Evolutionary conservation across 2,329 filamentous ascomycete species (phyloP), one percentile per base, ranked within the genome.

Genomic region (Cercospora sojina): DNA sequence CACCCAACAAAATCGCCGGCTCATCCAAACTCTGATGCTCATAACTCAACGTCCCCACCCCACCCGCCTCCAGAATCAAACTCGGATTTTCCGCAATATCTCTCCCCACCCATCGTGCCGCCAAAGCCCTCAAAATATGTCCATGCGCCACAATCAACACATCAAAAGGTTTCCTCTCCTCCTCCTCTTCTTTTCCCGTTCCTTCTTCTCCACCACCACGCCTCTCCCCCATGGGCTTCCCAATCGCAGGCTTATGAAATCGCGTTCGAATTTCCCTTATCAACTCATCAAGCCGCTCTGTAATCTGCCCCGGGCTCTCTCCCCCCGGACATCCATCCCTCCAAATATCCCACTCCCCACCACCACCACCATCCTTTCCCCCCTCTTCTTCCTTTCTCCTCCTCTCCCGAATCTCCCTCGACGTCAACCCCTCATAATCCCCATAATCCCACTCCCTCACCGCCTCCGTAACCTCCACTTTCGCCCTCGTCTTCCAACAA

Each of bases 321-420:
- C 93, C 93, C 2, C 90, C 91, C 0, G 90, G 90, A 80, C 93
- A 96, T 0, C 92, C 92, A 77, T 96, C 91, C 20, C 83, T 83
- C 92, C 92, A 96, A 68, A 96, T 96, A 81, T 95, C 90, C 92
- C 92, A 96, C 67, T 80, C 82, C 59, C 86, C 85, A n/a, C n/a
- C n/a, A n/a, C n/a, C n/a, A n/a, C n/a, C n/a, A n/a, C n/a, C n/a
- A 71, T 81, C 64, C 0, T 43, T 47, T 20, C n/a, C n/a, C 9
- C 20, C 1, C 0, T n/a, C 41, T 8, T 79, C 77, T 64, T 80
- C 70, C 68, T 80, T 77, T 65, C 86, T 80, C 65, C 86, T 80
- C 67, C 78, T 70, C 29, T 77, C 74, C 13, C 79, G 77, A 59
- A 89, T 88, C 71, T 86, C 78, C n/a, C 78, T 73, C 7, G 79